Base-by-base conservation (phyloP, 176 grass and related monocot species). In the Cenchrus purpureus region DNA sequence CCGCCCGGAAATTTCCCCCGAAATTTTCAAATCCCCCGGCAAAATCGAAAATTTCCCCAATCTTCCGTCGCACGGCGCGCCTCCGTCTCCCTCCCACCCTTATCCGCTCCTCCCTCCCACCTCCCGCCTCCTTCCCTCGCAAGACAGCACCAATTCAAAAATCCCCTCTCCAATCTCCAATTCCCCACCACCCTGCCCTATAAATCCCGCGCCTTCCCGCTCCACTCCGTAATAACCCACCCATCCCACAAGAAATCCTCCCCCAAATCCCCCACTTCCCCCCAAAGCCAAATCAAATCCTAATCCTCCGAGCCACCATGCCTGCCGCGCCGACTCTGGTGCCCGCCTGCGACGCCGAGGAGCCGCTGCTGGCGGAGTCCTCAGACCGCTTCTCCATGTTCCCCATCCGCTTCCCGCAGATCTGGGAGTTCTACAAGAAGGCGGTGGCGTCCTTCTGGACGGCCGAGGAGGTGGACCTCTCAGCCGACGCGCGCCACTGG, bases 351-450 rank as follows among this genome's bases (percentile, higher is more conserved):
- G 91, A 96, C 87, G 77, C 85, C n/a, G 94, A 89, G 81, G 94
- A 96, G 83, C 94, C 94, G 9, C 84, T 96, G 12, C 83, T 96
- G 68, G 91, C 94, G 64, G 86, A 90, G 60, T 93, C 87, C 16
- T 83, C 91, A 0, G 94, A 91, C 43, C 90, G 93, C 17, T 95
- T 95, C 84, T 95, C 88, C 55, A 95, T 95, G 93, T 95, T 95
- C 77, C 90, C 90, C 6, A 90, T 95, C 79, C 77, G 84, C 13
- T 95, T 78, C 68, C 90, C 90, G 32, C 85, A 79, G 64, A 92
- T 95, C 84, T 96, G 91, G 94, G 94, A 93, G 89, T 89, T 96
- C 19, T 93, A 96, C 89, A 96, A 96, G 93, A 95, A 95, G 76
- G 86, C 94, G 9, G 87, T 97, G 51, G 94, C 94, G 11, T 97